Evolutionary conservation across 331 rosid genomes (phyloP).

Genomic region (Erythrophleum ivorense): DNA sequence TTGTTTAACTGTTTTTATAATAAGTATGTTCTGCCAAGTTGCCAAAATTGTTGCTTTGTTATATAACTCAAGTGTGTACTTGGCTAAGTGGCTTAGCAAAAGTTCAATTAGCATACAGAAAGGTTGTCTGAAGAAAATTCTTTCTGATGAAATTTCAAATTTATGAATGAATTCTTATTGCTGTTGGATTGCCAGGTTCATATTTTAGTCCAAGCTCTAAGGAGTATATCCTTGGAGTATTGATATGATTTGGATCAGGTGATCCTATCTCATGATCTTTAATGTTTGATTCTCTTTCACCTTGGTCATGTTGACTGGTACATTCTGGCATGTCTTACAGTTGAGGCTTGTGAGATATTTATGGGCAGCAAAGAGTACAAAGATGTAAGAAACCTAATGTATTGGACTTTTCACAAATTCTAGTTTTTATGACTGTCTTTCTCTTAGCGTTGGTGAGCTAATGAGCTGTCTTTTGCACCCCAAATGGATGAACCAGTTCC

Average conservation of each 20-base stretch:
- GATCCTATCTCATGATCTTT: conserved; percentile 44
- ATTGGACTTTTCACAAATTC: background rate
- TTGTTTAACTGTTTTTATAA: too few relatives aligned
- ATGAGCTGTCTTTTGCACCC: too few relatives aligned
- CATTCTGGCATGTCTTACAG: conserved; percentile 58
- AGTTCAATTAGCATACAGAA: conserved; percentile 6
- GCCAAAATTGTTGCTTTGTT: conserved; percentile 36
- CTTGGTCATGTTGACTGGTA: conserved; percentile 41
- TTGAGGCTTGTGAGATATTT: conserved; percentile 73
- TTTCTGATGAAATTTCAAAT: conserved; percentile 1
- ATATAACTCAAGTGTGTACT: conserved; percentile 8
- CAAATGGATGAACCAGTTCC: too few relatives aligned
- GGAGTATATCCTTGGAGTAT: conserved; percentile 76
- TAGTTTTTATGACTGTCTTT: too few relatives aligned
- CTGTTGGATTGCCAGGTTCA: conserved; percentile 59
- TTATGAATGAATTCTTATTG: conserved; percentile 18
- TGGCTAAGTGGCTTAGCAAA: conserved; percentile 22
- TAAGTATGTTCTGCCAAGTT: conserved; percentile 44
- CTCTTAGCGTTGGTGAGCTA: too few relatives aligned
- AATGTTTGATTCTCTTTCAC: conserved; percentile 38
- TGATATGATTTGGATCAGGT: conserved; percentile 86
- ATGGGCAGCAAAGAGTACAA: conserved; percentile 73
- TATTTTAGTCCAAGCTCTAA: conserved; percentile 66
- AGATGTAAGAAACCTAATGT: conserved; percentile 61
- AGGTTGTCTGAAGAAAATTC: conserved; percentile 22